These are phyloP conservation scores for Stylonectria norvegica DNA, from an alignment of 2,329 filamentous ascomycete genomes.

Conservation along the genomic window DNA sequence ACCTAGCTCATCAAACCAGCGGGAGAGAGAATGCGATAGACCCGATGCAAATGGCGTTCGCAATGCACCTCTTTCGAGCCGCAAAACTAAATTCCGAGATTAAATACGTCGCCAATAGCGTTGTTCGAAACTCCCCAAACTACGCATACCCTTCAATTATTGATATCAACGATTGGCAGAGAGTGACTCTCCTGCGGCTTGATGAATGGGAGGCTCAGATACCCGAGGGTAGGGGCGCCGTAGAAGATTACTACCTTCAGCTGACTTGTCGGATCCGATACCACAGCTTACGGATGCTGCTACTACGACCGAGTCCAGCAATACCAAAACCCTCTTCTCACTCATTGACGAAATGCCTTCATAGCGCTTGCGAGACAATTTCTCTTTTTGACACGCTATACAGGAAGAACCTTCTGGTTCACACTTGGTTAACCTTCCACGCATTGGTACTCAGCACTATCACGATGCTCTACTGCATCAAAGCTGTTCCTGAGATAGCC, in stretches of 20 bases:
- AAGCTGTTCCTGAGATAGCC: conserved; percentile 42
- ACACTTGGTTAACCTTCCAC: conserved; percentile 49
- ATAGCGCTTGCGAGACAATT: conserved; percentile 41
- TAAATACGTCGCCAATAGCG: conserved; percentile 54
- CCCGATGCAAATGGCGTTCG: conserved; percentile 34
- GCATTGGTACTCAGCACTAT: conserved; percentile 46
- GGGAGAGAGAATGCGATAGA: conserved; percentile 7
- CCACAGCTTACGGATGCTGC: conserved; percentile 46
- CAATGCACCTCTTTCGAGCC: conserved; percentile 48
- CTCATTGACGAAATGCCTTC: conserved; percentile 40
- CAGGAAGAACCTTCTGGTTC: conserved; percentile 40
- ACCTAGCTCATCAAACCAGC: not conserved
- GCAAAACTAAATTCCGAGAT: conserved; percentile 53
- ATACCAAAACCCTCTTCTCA: conserved; percentile 45
- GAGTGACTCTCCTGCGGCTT: conserved; percentile 38
- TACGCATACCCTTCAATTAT: conserved; percentile 48
- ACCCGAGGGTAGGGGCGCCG: conserved; percentile 21
- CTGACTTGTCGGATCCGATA: conserved; percentile 44
- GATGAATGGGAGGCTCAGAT: conserved; percentile 39
- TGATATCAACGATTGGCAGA: conserved; percentile 46
- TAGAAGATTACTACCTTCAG: conserved; percentile 22
- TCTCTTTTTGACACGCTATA: conserved; percentile 43
- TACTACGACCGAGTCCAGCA: conserved; percentile 49
- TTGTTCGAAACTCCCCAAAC: conserved; percentile 42
- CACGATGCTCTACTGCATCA: conserved; percentile 50